Base-by-base conservation (phyloP, 352 stramenopile genomes). In the Globisporangium barbulae region DNA sequence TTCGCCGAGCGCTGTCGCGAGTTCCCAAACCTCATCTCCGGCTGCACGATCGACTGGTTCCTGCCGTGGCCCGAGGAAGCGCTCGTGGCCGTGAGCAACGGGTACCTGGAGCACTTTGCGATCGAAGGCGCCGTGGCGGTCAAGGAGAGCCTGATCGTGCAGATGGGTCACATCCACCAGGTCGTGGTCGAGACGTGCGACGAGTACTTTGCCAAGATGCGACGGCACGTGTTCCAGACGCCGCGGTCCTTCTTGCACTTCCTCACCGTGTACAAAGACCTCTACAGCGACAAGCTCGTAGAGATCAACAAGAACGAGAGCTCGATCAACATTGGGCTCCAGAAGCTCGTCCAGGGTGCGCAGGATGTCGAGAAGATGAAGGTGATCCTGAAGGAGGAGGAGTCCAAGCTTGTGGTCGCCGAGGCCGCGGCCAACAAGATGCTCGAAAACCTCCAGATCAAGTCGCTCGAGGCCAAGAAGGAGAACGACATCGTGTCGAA, bases 331-430 rank as follows among this genome's bases (percentile, higher is more conserved):
- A 76, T 97, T 13, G 91, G 91, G 0, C 74, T 98, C 2, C 85
- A 95, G 55, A 97, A 97, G 62, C 74, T 98, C 25, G 72, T 89
- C 1, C 85, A 96, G 50, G 90, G 88, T 31, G 88, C 84, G 2
- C 75, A 93, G 19, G 89, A 97, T 53, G 91, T 97, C 1, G 88
- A 97, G 64, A 79, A 80, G 13, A 98, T 98, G 91, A 97, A 97
- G 59, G 55, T 93, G 0, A 70, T 93, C 15, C 61, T 97, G 17
- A 91, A 90, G 53, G 85, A 96, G 45, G 88, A 97, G 45, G 89
- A 98, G 67, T 73, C 88, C 3, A 96, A 97, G 59, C 76, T 97
- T 6, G 83, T 89, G 15, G 62, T 83, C 13, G 90, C 91, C 2
- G 87, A 97, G 64, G 75, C 80, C 2, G 81, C 79, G 2, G 89